Base-by-base conservation (phyloP, 2,329 filamentous ascomycete genomes). In the Pseudogymnoascus sp. region DNA sequence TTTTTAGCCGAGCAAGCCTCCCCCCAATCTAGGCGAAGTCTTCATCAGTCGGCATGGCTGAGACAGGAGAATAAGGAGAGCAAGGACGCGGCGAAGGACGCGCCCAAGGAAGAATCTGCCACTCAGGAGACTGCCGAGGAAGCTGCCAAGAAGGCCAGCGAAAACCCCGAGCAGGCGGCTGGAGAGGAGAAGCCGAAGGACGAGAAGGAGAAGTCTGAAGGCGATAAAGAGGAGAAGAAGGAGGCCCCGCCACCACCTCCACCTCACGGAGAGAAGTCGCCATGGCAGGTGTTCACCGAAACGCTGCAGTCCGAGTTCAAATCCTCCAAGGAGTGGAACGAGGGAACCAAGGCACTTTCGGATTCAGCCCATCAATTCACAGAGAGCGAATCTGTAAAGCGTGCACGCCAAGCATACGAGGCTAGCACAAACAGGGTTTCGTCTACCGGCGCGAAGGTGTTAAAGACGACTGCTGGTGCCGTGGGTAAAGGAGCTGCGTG, bases 301-400 rank as follows among this genome's bases (percentile, higher is more conserved):
- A 99, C 94, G n/a, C 83, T 99, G 75, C 84, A 90, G 73, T 82
- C 80, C 61, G 94, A 99, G 75, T 95, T 99, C 76, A 91, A 96
- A 74, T 89, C 90, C 58, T 97, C 92, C 13, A 96, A 97, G 72
- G 94, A 99, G 73, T 99, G 94, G 94, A 96, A 99, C 70, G 94
- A 99, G 71, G 95, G 90, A 41, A 99, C 92, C 39, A 97, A 99
- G 77, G 90, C 94, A 65, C 82, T 99, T 39, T 89, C 90, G 15
- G 90, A 89, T 56, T 89, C 88, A 5, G 90, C 92, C 15, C 88
- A 96, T 70, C 86, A 96, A 69, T 94, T 99, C 71, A 86, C 86
- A 30, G 92, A 97, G 75, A 96, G 91, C 70, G 92, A 96, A 70
- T 89, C 87, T 15, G 89, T 99, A 13, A 87, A 90, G 70, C 84